Evolutionary conservation across 2,329 filamentous ascomycete species (phyloP).

Genomic region (Verticillium longisporum): DNA sequence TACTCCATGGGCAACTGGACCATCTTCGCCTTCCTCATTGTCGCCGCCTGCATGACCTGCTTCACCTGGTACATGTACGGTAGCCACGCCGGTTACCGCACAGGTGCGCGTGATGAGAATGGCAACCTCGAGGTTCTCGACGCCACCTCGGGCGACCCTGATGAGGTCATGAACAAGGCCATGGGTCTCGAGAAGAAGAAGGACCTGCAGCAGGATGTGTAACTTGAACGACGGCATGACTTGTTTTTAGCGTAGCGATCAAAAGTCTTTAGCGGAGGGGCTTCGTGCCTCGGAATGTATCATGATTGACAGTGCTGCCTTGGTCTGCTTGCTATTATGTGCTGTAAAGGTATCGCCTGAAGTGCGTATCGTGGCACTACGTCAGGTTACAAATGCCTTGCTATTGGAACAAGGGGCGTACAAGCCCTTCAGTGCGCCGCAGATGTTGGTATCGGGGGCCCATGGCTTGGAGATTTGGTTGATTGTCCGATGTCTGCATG

Average conservation of each 20-base stretch:
- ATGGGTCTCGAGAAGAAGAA: conserved; percentile 11
- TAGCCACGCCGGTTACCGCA: conserved; percentile 22
- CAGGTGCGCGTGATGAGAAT: conserved; percentile 13
- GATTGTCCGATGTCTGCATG: not conserved
- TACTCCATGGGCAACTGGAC: conserved; percentile 27
- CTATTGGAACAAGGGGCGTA: no score
- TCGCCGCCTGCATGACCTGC: conserved; percentile 16
- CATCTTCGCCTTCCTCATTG: conserved; percentile 21
- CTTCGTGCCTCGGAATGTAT: not conserved
- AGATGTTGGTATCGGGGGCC: no score
- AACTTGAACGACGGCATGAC: not conserved
- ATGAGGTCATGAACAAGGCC: conserved; percentile 15
- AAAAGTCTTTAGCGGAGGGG: not conserved
- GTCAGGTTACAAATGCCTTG: no score
- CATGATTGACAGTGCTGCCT: not conserved
- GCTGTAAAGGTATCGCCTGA: no score
- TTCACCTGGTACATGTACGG: conserved; percentile 24
- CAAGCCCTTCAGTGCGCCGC: no score
- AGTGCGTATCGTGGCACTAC: no score
- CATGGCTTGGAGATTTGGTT: not conserved
- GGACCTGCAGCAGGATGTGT: conserved; percentile 9
- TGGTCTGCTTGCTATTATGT: not conserved
- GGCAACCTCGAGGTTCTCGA: conserved; percentile 16
- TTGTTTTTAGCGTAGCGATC: not conserved
- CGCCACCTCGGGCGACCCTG: conserved; percentile 10